These are phyloP conservation scores for Erythrobasidium hasegawianum DNA, from an alignment of 1,284 basidiomycete species.

Conservation along the genomic window DNA sequence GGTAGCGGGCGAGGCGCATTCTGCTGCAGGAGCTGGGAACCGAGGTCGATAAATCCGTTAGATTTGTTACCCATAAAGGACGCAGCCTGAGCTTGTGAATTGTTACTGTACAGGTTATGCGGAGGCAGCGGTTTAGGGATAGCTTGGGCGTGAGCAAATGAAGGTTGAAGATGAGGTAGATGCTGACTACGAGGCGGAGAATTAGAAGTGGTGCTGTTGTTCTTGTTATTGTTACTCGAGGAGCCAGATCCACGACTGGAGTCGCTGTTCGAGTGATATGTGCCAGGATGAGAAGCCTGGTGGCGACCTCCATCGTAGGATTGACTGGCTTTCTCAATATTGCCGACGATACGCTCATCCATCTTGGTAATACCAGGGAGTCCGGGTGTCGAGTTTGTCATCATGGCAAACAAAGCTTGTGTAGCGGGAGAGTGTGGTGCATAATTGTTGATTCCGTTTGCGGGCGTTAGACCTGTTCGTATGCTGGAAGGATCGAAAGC, in stretches of 20 bases:
- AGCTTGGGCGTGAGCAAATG: slow-evolving; percentile 14
- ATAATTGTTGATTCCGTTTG: slow-evolving; percentile 72
- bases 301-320: neutral
- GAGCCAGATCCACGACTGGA: neutral
- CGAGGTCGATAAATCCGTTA: neutral
- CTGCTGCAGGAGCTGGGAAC: slow-evolving; percentile 57
- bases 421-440: slow-evolving; percentile 85
- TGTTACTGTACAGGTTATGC: neutral
- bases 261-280: neutral
- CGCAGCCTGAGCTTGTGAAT: neutral
- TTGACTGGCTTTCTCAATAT: neutral
- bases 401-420: slow-evolving; percentile 85
- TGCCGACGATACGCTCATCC: neutral
- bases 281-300: neutral
- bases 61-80: neutral
- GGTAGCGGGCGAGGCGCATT: slow-evolving; percentile 59
- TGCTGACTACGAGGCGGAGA: neutral
- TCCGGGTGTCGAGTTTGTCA: slow-evolving; percentile 65
- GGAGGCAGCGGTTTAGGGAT: slow-evolving; percentile 8
- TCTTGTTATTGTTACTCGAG: slow-evolving; percentile 2
- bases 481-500: slow-evolving; percentile 63
- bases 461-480: slow-evolving; percentile 43
- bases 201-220: neutral
- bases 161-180: slow-evolving; percentile 29
- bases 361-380: neutral